A percentile compares a stretch with the other conserved stretches of the same genome.
phyloP scores from a whole-genome alignment of 192 early-diverging fungal species.

The Coemansia furcata region DNA sequence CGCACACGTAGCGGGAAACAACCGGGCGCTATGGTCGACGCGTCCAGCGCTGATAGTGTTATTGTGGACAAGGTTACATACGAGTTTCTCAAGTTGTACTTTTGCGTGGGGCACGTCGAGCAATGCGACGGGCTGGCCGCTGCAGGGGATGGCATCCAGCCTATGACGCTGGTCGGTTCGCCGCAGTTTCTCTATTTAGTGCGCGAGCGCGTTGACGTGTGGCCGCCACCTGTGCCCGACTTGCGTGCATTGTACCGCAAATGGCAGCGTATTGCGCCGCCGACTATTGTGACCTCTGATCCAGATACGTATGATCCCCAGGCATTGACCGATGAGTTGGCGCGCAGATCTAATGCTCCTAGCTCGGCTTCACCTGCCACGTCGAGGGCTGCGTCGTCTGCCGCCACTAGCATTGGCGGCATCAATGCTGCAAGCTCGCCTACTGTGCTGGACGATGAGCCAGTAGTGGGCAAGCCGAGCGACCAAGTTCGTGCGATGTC shows the following conservation, averaged over 20 bases:
- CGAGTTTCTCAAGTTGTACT: slow-evolving; percentile 55
- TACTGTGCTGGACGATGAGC: neutral
- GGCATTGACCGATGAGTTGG: slow-evolving; percentile 31
- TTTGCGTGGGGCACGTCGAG: slow-evolving; percentile 34
- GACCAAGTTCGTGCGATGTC: neutral
- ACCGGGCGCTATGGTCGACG: slow-evolving; percentile 39
- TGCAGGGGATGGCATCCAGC: slow-evolving; percentile 13
- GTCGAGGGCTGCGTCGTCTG: slow-evolving; percentile 8
- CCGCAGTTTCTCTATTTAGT: slow-evolving; percentile 47
- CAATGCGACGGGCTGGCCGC: neutral
- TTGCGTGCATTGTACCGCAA: slow-evolving; percentile 42
- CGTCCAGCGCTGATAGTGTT: slow-evolving; percentile 43
- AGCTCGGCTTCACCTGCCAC: slow-evolving; percentile 19
- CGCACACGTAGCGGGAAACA: slow-evolving; percentile 22
- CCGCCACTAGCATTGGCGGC: slow-evolving; percentile 5
- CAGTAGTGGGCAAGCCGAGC: neutral
- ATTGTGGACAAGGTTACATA: slow-evolving; percentile 55
- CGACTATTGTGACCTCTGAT: slow-evolving; percentile 46
- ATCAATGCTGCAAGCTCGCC: slow-evolving; percentile 4
- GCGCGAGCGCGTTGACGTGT: slow-evolving; percentile 53
- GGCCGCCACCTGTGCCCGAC: slow-evolving; percentile 53
- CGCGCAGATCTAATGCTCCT: slow-evolving; percentile 28
- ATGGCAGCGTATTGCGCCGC: slow-evolving; percentile 40
- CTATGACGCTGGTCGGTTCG: slow-evolving; percentile 43
- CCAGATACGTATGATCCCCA: slow-evolving; percentile 45